Conservation (phyloP, 768 basidiomycete species). For the Leccinum sublutescens region DNA sequence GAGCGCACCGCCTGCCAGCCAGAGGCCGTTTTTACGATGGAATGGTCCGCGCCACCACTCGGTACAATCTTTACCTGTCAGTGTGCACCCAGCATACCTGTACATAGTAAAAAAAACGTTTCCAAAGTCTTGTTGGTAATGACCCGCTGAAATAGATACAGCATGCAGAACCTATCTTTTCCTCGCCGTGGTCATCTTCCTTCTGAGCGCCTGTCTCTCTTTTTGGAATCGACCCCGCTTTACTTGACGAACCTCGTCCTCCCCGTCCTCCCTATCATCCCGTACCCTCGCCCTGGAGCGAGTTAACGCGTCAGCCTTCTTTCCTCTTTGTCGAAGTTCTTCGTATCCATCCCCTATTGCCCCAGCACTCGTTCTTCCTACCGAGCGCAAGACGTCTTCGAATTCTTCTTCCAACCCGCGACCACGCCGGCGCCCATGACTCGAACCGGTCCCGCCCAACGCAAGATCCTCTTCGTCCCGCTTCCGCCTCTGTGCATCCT, state of each 20-base stretch:
- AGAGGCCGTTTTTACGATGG: neutral
- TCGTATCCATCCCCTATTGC: conserved; percentile 76
- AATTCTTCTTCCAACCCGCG: conserved; percentile 85
- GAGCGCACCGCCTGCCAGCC: neutral
- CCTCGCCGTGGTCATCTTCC: conserved; percentile 20
- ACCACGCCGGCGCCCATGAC: conserved; percentile 54
- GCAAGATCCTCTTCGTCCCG: conserved; percentile 88
- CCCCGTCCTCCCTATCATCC: conserved; percentile 26
- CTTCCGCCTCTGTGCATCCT: conserved; percentile 65
- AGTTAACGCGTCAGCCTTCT: conserved; percentile 58
- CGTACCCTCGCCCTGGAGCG: conserved; percentile 48
- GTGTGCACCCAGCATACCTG: neutral
- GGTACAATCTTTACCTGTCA: neutral
- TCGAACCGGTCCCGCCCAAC: conserved; percentile 68
- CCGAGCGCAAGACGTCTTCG: conserved; percentile 68
- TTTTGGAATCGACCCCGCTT: conserved; percentile 46
- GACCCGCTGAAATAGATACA: neutral
- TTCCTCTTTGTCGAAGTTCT: conserved; percentile 66
- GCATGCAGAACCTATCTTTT: conserved; percentile 11
- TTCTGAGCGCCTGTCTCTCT: conserved; percentile 39
- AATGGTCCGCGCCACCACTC: neutral
- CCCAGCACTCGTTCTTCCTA: conserved; percentile 43
- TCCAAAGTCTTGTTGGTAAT: neutral
- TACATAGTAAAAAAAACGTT: neutral
- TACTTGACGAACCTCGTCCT: conserved; percentile 29